A percentile compares a stretch with the other conserved stretches of the same genome.
phyloP scores from a whole-genome alignment of 1,284 basidiomycete genomes.

The Schizopora paradoxa region DNA sequence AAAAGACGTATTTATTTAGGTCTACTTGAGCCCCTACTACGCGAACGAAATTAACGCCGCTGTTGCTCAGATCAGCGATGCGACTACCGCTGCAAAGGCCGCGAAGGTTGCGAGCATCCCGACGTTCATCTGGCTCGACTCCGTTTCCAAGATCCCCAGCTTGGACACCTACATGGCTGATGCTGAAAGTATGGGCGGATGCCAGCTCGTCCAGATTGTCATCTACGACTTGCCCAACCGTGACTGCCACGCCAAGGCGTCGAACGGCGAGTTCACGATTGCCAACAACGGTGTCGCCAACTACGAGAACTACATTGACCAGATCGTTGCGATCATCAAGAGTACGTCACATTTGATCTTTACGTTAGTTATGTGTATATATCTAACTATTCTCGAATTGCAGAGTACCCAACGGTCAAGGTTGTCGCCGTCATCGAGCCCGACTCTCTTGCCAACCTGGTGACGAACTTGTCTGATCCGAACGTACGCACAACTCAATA shows the following conservation, averaged over 20 bases:
- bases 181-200: conserved; percentile 41
- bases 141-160: conserved; percentile 43
- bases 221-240: conserved; percentile 40
- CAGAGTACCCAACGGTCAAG: conserved; percentile 54
- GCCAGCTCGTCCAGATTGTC: conserved; percentile 49
- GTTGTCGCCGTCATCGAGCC: conserved; percentile 62
- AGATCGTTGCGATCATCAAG: conserved; percentile 51
- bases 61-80: conserved; percentile 43
- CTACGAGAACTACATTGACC: conserved; percentile 58
- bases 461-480: conserved; percentile 55
- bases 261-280: conserved; percentile 60
- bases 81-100: conserved; percentile 44
- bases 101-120: conserved; percentile 48
- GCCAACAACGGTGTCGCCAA: conserved; percentile 49
- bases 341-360: conserved; percentile 29
- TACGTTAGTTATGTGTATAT: neutral
- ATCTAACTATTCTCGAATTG: neutral
- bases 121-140: conserved; percentile 58
- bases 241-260: conserved; percentile 59
- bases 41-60: conserved; percentile 46
- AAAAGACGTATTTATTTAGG: conserved; percentile 24
- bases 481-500: conserved; percentile 50
- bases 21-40: conserved; percentile 50
- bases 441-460: conserved; percentile 55
- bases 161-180: conserved; percentile 52